Evolutionary conservation across 1,284 basidiomycete genomes (phyloP), one percentile per base, ranked within the genome.

Genomic region (Tremellales sp.): DNA sequence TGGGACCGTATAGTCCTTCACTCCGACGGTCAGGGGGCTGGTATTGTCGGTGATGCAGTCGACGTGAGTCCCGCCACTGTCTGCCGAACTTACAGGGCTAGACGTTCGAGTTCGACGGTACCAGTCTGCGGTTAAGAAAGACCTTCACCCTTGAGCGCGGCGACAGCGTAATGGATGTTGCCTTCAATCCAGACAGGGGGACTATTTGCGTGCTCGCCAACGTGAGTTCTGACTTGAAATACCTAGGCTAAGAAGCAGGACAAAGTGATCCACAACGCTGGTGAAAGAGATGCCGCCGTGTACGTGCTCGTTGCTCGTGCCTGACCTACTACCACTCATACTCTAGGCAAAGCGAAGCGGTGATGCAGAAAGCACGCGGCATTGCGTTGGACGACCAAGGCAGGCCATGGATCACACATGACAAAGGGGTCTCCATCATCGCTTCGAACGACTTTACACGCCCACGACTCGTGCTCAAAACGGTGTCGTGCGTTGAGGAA

Each of bases 81-180:
- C 12, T 42, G 44, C 10, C n/a, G 13, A 40, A 31, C 17, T 17
- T 15, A 22, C 10, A 43, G 15, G 25, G 6, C 6, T 22, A 56
- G 58, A 40, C 58, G 2, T 64, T 67, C 41, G 17, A 45, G 4
- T 67, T 61, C 37, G 60, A 68, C 37, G 66, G 68, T 4, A 44
- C 40, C 11, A 52, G 36, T 21, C 50, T 69, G n/a, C 43, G 42
- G 1, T 51, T 69, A 3, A 51, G 48, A 12, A 64, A 62, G 1
- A 43, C 51, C 5, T 35, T 64, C 48, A 26, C 29, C 7, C 23
- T 24, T 22, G 31, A 8, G 2, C 26, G 8, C 3, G 33, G 42
- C 0, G 48, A 33, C 2, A 21, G 23, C 1, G 46, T 51, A 5
- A 42, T 29, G 10, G 52, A 62, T 39, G 61, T 53, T 3, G 11